Conservation (phyloP, 352 stramenopile species). For the Pythium periplocum region DNA sequence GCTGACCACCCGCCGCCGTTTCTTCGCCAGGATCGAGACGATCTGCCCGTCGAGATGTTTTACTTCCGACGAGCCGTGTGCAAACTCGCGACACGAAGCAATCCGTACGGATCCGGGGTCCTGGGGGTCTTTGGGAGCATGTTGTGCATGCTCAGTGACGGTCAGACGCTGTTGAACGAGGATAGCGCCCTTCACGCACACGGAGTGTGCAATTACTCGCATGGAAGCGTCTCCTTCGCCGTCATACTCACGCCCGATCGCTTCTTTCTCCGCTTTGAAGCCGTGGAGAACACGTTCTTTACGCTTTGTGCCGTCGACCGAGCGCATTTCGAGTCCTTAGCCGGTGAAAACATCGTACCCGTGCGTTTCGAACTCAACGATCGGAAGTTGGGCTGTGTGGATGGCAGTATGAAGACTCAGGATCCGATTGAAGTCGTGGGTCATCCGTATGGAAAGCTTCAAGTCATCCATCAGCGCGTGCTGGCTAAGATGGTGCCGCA, state of each 20-base stretch:
- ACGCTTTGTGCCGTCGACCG: constrained; percentile 50
- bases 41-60: constrained; percentile 59
- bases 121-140: constrained; percentile 41
- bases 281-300: constrained; percentile 28
- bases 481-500: constrained; percentile 39
- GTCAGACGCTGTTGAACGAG: constrained; percentile 36
- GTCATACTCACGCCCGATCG: constrained; percentile 35
- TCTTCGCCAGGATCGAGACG: constrained; percentile 33
- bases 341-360: constrained; percentile 36
- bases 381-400: constrained; percentile 46
- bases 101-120: constrained; percentile 39
- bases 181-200: constrained; percentile 29
- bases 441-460: constrained; percentile 49
- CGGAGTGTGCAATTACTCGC: constrained; percentile 48
- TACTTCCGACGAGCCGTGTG: constrained; percentile 57
- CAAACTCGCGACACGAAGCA: constrained; percentile 43
- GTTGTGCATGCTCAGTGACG: constrained; percentile 48
- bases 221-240: constrained; percentile 37
- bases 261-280: constrained; percentile 39
- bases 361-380: constrained; percentile 49
- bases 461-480: constrained; percentile 34
- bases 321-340: constrained; percentile 37
- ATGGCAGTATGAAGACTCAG: constrained; percentile 14
- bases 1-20: constrained; percentile 43
- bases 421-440: constrained; percentile 47